Evolutionary conservation across 2,329 filamentous ascomycete genomes (phyloP).

Genomic region (Aspergillus sp.): DNA sequence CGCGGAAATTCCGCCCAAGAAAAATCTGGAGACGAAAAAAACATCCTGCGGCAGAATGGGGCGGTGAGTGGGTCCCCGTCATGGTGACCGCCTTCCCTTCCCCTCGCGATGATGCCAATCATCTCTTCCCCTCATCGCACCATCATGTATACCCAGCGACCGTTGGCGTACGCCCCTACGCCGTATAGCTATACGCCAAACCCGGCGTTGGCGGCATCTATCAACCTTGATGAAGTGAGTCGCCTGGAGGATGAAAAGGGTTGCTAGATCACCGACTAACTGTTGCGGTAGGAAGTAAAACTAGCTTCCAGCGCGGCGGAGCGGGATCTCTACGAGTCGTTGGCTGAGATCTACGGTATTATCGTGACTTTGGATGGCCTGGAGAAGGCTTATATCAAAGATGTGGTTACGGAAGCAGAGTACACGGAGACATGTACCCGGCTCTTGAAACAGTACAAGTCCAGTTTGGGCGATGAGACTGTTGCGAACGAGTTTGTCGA

Average conservation of each 20-base stretch:
- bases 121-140: conserved; percentile 2
- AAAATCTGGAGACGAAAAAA: conserved; percentile 31
- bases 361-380: conserved; percentile 93
- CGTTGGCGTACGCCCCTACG: conserved; percentile 81
- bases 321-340: conserved; percentile 89
- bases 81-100: conserved; percentile 30
- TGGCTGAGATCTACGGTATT: conserved; percentile 97
- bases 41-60: conserved; percentile 33
- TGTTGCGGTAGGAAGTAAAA: conserved; percentile 75
- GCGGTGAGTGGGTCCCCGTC: conserved; percentile 21
- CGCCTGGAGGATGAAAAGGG: not conserved
- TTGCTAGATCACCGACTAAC: conserved; percentile 23
- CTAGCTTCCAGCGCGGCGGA: conserved; percentile 82
- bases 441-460: conserved; percentile 94
- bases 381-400: conserved; percentile 94
- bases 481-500: conserved; percentile 88
- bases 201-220: conserved; percentile 77
- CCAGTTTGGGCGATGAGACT: conserved; percentile 83
- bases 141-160: conserved; percentile 51
- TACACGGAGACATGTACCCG: conserved; percentile 97
- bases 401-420: conserved; percentile 85
- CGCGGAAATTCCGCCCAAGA: not conserved
- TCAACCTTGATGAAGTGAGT: conserved; percentile 85
- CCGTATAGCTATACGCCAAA: conserved; percentile 91
- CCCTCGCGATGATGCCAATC: conserved; percentile 7